Base-by-base conservation (phyloP, 805 yeast species). In the Lachancea sp. region DNA sequence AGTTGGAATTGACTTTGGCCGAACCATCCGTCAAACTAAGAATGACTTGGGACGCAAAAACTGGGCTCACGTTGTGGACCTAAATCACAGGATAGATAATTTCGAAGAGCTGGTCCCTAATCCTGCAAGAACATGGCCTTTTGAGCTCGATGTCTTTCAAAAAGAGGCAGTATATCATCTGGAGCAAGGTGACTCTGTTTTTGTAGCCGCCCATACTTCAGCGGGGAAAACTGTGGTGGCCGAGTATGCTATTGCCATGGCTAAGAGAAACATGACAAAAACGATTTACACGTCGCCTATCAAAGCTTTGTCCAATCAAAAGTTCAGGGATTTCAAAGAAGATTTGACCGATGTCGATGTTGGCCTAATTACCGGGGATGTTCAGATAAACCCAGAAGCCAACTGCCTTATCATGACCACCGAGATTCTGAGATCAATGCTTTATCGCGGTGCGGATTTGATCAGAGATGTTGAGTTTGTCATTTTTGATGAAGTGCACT, bases 211-310 rank as follows among this genome's bases (percentile, higher is more conserved):
- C 0, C 99, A 91, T 64, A 91, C 99, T 0, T 91, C 98, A 2
- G 99, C 99, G 0, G 99, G 99, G 67, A 91, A 91, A 60, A 91
- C 99, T 0, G 99, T 91, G 3, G 96, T 93, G 20, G 99, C 99
- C 0, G 99, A 91, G 62, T 91, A 91, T 61, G 98, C 98, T 3
- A 93, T 91, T 63, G 96, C 98, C 2, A 83, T 91, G 95, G 95
- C 98, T 1, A 78, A 82, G 49, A 73, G 95, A 60, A 91, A 93
- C 62, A 90, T 90, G 96, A 91, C 98, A 10, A 91, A 90, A 61
- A 88, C 96, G 1, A 93, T 91, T 40, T 91, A 91, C 63, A 91
- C 99, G 0, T 90, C 97, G 0, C 99, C 99, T 17, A 88, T 88
- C 54, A 88, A 88, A 60, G 96, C 96, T 0, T 68, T 88, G 51